phyloP scores from a whole-genome alignment of 2,329 filamentous ascomycete genomes.

The Clonostachys solani region DNA sequence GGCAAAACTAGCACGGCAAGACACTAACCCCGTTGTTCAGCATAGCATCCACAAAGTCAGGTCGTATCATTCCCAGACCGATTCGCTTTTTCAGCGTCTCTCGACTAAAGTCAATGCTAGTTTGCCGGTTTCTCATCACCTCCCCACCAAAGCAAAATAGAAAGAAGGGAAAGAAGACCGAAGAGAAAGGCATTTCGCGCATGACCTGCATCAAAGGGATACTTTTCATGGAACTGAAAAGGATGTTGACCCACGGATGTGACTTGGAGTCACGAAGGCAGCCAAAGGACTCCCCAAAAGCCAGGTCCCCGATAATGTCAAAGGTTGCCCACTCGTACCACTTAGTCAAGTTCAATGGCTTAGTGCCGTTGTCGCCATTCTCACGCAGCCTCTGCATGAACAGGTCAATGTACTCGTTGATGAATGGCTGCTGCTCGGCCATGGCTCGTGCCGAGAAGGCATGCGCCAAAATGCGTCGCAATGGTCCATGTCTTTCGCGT shows the following conservation, averaged over 20 bases:
- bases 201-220: not conserved
- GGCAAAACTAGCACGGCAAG: too few relatives aligned
- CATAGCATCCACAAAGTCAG: too few relatives aligned
- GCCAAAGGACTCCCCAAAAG: conserved; percentile 15
- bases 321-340: conserved; percentile 16
- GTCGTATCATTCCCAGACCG: too few relatives aligned
- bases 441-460: conserved; percentile 1
- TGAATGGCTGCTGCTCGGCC: conserved; percentile 2
- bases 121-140: too few relatives aligned
- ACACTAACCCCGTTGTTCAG: too few relatives aligned
- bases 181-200: too few relatives aligned
- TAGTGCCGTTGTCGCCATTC: conserved; percentile 6
- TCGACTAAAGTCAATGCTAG: too few relatives aligned
- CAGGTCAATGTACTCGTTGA: conserved; percentile 9
- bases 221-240: conserved; percentile 4
- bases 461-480: not conserved
- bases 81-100: too few relatives aligned
- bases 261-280: conserved; percentile 5
- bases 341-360: not conserved
- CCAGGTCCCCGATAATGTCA: conserved; percentile 16
- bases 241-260: conserved; percentile 8
- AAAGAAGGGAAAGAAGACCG: too few relatives aligned
- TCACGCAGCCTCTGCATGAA: conserved; percentile 10
- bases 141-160: too few relatives aligned
- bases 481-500: not conserved